A percentile compares a stretch with the other conserved stretches of the same genome.
These are phyloP conservation scores for Magnaporthales sp. DNA, from an alignment of 2,329 filamentous ascomycete species.

Conservation along the genomic window DNA sequence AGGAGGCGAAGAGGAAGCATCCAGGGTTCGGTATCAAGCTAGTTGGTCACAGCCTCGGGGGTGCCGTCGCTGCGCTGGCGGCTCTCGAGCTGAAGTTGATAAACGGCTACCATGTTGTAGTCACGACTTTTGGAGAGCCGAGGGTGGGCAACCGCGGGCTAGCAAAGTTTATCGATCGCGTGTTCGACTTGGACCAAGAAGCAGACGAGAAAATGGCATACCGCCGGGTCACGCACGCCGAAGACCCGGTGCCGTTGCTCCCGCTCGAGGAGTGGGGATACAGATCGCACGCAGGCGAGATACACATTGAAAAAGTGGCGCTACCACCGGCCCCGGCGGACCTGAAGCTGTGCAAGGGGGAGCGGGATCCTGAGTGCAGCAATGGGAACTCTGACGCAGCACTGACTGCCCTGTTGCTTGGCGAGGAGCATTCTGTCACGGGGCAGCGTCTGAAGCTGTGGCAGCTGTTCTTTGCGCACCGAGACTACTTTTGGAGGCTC, in stretches of 20 bases:
- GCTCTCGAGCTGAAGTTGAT: conserved; percentile 67
- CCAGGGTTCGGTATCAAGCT: conserved; percentile 68
- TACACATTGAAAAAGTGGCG: conserved; percentile 67
- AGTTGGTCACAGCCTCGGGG: conserved; percentile 86
- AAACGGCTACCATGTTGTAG: conserved; percentile 61
- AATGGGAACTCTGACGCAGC: conserved; percentile 21
- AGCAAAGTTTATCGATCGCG: conserved; percentile 43
- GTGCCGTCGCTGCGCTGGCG: conserved; percentile 82
- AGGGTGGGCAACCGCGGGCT: conserved; percentile 51
- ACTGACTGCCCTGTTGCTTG: conserved; percentile 28
- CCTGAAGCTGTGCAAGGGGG: conserved; percentile 61
- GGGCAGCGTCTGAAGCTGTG: conserved; percentile 60
- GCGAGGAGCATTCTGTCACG: neutral
- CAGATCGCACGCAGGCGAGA: conserved; percentile 73
- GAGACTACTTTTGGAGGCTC: conserved; percentile 94
- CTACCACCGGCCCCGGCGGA: conserved; percentile 63
- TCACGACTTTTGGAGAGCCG: conserved; percentile 93
- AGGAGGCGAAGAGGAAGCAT: conserved; percentile 48
- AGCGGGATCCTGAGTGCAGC: conserved; percentile 65
- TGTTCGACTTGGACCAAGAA: conserved; percentile 34
- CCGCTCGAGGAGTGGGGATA: conserved; percentile 87
- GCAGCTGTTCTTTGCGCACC: conserved; percentile 86
- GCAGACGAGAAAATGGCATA: conserved; percentile 33
- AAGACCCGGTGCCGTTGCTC: conserved; percentile 83
- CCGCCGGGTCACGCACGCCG: conserved; percentile 73